These are phyloP conservation scores for Sphaceloma murrayae DNA, from an alignment of 2,329 filamentous ascomycete species.

Conservation along the genomic window DNA sequence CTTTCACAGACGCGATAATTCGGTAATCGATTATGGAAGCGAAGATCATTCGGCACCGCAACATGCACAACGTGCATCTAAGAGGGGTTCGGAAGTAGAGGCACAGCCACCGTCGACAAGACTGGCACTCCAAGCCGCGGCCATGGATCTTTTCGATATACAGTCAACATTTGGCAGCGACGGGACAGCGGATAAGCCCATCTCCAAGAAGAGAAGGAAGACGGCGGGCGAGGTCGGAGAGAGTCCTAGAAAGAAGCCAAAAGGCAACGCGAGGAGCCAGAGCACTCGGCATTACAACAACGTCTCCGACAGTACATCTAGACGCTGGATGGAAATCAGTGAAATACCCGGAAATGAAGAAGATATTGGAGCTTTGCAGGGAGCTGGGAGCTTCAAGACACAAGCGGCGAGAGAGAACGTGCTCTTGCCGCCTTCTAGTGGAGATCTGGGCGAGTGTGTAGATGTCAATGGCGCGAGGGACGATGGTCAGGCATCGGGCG, in stretches of 20 bases:
- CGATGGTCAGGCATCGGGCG: neutral
- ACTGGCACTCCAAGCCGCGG: neutral
- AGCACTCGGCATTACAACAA: neutral
- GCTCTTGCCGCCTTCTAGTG: slow-evolving; percentile 6
- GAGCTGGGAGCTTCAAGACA: slow-evolving; percentile 7
- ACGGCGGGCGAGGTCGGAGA: slow-evolving; percentile 2
- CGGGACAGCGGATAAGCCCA: neutral
- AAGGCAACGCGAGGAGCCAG: neutral
- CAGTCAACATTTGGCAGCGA: slow-evolving; percentile 3
- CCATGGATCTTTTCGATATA: slow-evolving; percentile 9
- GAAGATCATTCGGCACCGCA: neutral
- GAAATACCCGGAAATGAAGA: slow-evolving; percentile 1
- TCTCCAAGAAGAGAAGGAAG: slow-evolving; percentile 3
- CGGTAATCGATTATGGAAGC: neutral
- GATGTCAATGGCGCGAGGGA: neutral
- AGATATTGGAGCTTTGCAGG: neutral
- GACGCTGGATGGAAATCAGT: neutral
- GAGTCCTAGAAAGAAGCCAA: slow-evolving; percentile 2
- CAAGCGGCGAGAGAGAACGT: slow-evolving; percentile 12
- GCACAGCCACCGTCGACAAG: neutral
- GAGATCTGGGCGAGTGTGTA: neutral
- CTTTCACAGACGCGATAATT: neutral
- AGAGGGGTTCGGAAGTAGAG: neutral
- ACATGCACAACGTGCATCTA: neutral
- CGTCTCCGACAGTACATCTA: neutral